phyloP scores from a whole-genome alignment of 2,329 filamentous ascomycete species.

The Sporothrix globosa region DNA sequence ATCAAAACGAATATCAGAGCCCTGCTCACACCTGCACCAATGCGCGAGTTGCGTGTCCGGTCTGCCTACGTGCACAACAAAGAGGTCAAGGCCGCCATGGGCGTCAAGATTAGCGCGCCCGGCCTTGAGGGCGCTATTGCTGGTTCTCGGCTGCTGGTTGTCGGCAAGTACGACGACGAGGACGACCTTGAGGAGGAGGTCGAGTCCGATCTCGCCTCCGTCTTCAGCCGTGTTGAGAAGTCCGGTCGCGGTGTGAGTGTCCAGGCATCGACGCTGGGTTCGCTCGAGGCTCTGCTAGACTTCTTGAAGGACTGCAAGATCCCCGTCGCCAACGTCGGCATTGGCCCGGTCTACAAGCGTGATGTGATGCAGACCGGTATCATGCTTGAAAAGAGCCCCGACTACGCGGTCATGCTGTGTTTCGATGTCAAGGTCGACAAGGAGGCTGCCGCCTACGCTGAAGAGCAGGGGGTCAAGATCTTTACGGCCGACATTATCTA shows the following conservation, averaged over 20 bases:
- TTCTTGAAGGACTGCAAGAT: constrained; percentile 97
- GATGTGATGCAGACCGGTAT: constrained; percentile 94
- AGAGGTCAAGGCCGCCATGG: constrained; percentile 95
- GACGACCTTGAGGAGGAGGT: constrained; percentile 96
- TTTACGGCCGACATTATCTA: constrained; percentile 99
- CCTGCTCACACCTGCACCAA: constrained; percentile 85
- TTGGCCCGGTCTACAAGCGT: constrained; percentile 96
- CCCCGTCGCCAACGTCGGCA: constrained; percentile 94
- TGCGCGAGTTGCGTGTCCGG: constrained; percentile 94
- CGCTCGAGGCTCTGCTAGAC: constrained; percentile 91
- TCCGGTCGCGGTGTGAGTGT: constrained; percentile 93
- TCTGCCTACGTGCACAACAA: constrained; percentile 98
- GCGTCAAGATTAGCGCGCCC: constrained; percentile 98
- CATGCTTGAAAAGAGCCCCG: constrained; percentile 94
- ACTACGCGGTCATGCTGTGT: constrained; percentile 98
- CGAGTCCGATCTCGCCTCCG: constrained; percentile 87
- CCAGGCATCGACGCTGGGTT: constrained; percentile 95
- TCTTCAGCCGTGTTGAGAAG: constrained; percentile 90
- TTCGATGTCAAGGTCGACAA: constrained; percentile 99
- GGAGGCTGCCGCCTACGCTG: constrained; percentile 86
- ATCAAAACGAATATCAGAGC: constrained; percentile 96
- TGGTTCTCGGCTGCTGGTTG: constrained; percentile 90
- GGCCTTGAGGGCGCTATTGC: constrained; percentile 95
- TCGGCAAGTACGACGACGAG: constrained; percentile 93
- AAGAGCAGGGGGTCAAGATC: constrained; percentile 93